These are phyloP conservation scores for Podaxis pistillaris DNA, from an alignment of 768 basidiomycete species.

Conservation along the genomic window DNA sequence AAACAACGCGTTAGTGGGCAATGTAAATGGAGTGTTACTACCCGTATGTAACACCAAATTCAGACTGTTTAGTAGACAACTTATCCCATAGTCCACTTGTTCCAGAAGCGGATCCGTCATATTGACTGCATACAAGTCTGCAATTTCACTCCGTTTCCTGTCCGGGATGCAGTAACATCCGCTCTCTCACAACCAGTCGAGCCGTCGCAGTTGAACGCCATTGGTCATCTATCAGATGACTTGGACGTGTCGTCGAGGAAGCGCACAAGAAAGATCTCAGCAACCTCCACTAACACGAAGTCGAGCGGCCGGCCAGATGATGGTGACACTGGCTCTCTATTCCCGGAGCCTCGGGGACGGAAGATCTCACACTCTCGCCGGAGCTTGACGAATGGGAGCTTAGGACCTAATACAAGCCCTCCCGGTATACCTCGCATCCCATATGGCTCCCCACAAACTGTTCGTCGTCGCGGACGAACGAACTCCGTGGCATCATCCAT, in stretches of 20 bases:
- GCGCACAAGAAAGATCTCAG: slow-evolving; percentile 59
- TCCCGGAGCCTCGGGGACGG: slow-evolving; percentile 26
- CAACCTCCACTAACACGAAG: slow-evolving; percentile 50
- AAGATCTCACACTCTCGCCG: slow-evolving; percentile 46
- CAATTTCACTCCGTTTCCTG: slow-evolving; percentile 83
- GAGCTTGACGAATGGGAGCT: slow-evolving; percentile 28
- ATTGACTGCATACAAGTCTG: slow-evolving; percentile 70
- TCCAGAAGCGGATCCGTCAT: slow-evolving; percentile 71
- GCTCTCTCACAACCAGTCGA: slow-evolving; percentile 68
- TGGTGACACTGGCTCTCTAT: slow-evolving; percentile 17
- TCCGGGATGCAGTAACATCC: slow-evolving; percentile 74
- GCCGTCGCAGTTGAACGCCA: slow-evolving; percentile 54
- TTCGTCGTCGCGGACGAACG: slow-evolving; percentile 35
- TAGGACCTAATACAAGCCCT: not conserved
- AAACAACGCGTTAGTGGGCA: not conserved
- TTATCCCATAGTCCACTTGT: slow-evolving; percentile 11
- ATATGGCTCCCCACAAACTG: slow-evolving; percentile 13
- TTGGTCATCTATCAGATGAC: slow-evolving; percentile 61
- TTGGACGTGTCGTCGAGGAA: slow-evolving; percentile 59
- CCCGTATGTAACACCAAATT: slow-evolving; percentile 13
- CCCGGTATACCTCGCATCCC: not conserved
- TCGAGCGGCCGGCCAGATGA: slow-evolving; percentile 39
- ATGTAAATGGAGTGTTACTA: not conserved
- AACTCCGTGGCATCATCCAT: slow-evolving; percentile 52
- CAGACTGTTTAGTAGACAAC: not conserved